Base-by-base conservation (phyloP, 768 basidiomycete species). In the Termitomyces sp. region DNA sequence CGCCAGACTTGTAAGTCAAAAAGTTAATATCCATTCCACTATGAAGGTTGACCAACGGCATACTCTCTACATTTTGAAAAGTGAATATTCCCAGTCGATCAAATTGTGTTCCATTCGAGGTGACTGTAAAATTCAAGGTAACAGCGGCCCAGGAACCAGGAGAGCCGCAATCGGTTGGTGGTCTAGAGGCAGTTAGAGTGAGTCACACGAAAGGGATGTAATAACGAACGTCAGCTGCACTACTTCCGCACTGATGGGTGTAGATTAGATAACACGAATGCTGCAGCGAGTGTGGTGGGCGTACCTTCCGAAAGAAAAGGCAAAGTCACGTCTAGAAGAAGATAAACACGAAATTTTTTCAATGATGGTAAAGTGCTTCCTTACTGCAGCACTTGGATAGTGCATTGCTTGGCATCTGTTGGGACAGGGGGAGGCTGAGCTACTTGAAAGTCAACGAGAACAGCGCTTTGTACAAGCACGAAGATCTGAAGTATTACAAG, bases 21-120 rank as follows among this genome's bases (percentile, higher is more conserved):
- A 45, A 50, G n/a, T 40, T 56, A 27, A 38, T n/a, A 48, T 46
- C 21, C 4, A 40, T 31, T 49, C 21, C 16, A n/a, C 17, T 16
- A 5, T 2, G 38, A 54, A 27, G n/a, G 47, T 14, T 14, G 5
- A 19, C 19, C 4, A 29, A 25, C 5, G 41, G 63, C 82, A 53
- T 66, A 88, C 86, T 89, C 69, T 91, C 90, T 9, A 88, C 86
- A 62, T 89, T 85, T 29, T 89, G 83, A 66, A 90, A 85, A 9
- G 86, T 87, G 62, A 92, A 87, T 23, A 85, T 79, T 3, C 82
- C 87, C 8, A 89, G 74, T 14, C 89, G 81, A 63, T 89, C 87
- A 58, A 82, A 90, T 67, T 90, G 88, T 2, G 86, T 87, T 46
- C 90, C 90, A 53, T 89, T 90, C 49, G 83, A 85, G 1, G 87